Conservation (phyloP, 148 eudicot genomes). For the Fagopyrum esculentum region DNA sequence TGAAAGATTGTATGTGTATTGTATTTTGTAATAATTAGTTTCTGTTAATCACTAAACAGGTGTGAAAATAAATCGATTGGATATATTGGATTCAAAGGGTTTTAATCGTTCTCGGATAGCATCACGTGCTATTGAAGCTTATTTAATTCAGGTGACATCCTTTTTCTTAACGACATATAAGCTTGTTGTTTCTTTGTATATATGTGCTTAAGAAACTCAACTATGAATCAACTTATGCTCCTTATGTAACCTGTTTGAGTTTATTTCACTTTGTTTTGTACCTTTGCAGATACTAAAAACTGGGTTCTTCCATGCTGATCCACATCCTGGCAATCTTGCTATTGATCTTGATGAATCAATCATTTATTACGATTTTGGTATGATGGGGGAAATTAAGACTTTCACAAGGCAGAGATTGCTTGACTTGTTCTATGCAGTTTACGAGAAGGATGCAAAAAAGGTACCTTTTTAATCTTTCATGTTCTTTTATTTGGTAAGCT, state of each 20-base stretch:
- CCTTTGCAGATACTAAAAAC: slow-evolving; percentile 73
- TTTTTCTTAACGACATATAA: background rate
- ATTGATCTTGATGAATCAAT: slow-evolving; percentile 88
- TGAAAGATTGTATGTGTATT: background rate
- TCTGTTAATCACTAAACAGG: slow-evolving; percentile 36
- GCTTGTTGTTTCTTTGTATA: background rate
- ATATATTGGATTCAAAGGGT: slow-evolving; percentile 61
- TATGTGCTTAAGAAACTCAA: background rate
- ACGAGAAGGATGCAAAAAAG: slow-evolving; percentile 95
- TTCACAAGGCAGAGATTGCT: slow-evolving; percentile 78
- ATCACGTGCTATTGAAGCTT: slow-evolving; percentile 86
- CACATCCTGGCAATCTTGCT: slow-evolving; percentile 99
- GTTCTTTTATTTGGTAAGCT: background rate
- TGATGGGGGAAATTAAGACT: slow-evolving; percentile 99
- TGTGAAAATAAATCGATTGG: slow-evolving; percentile 69
- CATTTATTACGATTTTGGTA: slow-evolving; percentile 96
- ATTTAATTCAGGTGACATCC: slow-evolving; percentile 72
- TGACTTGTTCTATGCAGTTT: slow-evolving; percentile 84
- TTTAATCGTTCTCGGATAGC: slow-evolving; percentile 72
- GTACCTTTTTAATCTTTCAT: slow-evolving; percentile 24
- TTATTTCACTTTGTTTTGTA: background rate
- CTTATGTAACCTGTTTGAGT: background rate
- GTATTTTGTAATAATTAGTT: slow-evolving; percentile 1
- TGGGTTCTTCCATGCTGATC: slow-evolving; percentile 99
- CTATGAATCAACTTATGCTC: background rate